phyloP scores from a whole-genome alignment of 129 eudicot species.

The Scalesia atractyloides region DNA sequence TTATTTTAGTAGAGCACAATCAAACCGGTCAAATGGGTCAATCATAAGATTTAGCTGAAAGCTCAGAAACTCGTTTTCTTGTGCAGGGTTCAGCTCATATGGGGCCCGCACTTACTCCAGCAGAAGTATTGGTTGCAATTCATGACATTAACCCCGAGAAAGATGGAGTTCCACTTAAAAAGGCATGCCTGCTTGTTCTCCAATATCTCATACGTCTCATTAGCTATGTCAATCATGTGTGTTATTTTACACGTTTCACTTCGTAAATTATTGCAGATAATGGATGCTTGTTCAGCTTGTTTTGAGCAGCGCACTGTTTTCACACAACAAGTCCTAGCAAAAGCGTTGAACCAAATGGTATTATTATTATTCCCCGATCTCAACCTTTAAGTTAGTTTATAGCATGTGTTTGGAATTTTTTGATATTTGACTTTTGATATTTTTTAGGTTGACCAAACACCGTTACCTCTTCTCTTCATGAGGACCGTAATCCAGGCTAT shows the following conservation, averaged over 20 bases:
- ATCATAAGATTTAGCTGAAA: not conserved
- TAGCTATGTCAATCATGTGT: constrained; percentile 1
- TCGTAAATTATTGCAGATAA: constrained; percentile 54
- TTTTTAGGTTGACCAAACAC: constrained; percentile 80
- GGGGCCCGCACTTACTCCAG: constrained; percentile 98
- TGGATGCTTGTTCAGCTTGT: constrained; percentile 96
- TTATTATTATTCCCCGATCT: not conserved
- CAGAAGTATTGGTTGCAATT: constrained; percentile 94
- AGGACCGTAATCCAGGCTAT: constrained; percentile 95
- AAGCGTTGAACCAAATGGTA: constrained; percentile 93
- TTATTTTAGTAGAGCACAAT: constrained; percentile 1
- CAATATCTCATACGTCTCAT: not conserved
- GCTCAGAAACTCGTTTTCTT: constrained; percentile 17
- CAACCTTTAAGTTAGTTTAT: constrained; percentile 2
- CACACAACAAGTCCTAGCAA: constrained; percentile 87
- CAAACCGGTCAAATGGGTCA: not conserved
- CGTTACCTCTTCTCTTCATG: constrained; percentile 91
- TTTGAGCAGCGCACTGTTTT: constrained; percentile 96
- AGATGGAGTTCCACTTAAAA: constrained; percentile 87
- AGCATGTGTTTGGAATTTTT: not conserved
- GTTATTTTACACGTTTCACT: not conserved
- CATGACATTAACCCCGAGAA: constrained; percentile 85
- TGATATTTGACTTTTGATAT: not conserved
- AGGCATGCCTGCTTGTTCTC: constrained; percentile 44
- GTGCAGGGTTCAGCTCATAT: constrained; percentile 92